A percentile compares a stretch with the other conserved stretches of the same genome.
Evolutionary conservation across 768 basidiomycete species (phyloP).

Genomic region (Omphalotus guepiniiformis): DNA sequence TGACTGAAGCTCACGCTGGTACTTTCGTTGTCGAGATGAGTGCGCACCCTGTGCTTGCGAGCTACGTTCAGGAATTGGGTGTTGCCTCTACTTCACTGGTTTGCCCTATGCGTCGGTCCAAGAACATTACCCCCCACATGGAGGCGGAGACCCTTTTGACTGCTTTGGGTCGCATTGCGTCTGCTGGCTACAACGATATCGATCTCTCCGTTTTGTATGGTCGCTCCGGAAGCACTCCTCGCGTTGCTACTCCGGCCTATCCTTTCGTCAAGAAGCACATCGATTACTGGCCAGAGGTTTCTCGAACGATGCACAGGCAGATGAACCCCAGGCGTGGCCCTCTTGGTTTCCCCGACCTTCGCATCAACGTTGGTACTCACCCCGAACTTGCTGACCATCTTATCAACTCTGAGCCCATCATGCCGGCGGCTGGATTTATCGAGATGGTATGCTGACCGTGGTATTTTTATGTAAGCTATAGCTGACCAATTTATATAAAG

Average conservation of each 20-base stretch:
- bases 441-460: no score
- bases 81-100: constrained; percentile 13
- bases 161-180: constrained; percentile 24
- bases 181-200: constrained; percentile 25
- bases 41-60: constrained; percentile 35
- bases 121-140: constrained; percentile 11
- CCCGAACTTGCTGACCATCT: constrained; percentile 34
- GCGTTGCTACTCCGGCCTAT: constrained; percentile 22
- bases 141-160: constrained; percentile 24
- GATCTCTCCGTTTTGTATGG: constrained; percentile 29
- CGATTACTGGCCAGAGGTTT: constrained; percentile 16
- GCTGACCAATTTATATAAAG: no score
- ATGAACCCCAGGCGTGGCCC: background rate
- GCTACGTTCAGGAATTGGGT: constrained; percentile 24
- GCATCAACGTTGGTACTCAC: constrained; percentile 24
- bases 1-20: constrained; percentile 15
- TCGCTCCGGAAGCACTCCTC: no score
- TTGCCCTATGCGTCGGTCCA: constrained; percentile 25
- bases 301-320: constrained; percentile 4
- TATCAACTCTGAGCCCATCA: constrained; percentile 33
- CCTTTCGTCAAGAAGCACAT: constrained; percentile 26
- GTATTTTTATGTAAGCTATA: no score
- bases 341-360: background rate
- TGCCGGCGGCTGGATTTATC: constrained; percentile 34
- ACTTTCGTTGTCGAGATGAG: constrained; percentile 33